Evolutionary conservation across 2,329 filamentous ascomycete species (phyloP).

Genomic region (Epichloe baconii): DNA sequence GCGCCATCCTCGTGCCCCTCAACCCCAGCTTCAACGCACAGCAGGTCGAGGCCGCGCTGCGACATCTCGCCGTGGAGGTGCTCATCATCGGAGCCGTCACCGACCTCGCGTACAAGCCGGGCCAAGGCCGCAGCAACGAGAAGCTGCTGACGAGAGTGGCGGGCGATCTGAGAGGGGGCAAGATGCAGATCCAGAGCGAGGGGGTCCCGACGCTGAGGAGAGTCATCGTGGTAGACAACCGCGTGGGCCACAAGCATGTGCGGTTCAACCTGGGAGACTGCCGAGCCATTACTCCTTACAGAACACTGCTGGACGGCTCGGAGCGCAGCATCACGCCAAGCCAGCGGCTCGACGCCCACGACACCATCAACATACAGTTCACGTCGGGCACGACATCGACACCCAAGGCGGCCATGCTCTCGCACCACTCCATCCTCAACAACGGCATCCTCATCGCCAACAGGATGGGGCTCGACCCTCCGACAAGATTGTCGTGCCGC

Average conservation of each 20-base stretch:
- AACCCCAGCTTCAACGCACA: conserved; percentile 77
- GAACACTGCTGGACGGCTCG: conserved; percentile 24
- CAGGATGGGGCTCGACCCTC: conserved; percentile 63
- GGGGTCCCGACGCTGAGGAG: conserved; percentile 56
- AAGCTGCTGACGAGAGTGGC: conserved; percentile 32
- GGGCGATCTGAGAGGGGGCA: conserved; percentile 22
- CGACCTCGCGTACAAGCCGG: conserved; percentile 57
- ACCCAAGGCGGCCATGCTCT: conserved; percentile 85
- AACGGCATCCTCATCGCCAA: conserved; percentile 77
- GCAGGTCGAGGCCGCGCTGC: conserved; percentile 68
- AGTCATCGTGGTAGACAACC: conserved; percentile 72
- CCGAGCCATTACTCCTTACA: conserved; percentile 32
- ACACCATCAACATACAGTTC: conserved; percentile 91
- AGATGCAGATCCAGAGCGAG: conserved; percentile 20
- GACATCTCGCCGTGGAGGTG: conserved; percentile 59
- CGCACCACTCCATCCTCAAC: conserved; percentile 78
- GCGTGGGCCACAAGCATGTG: conserved; percentile 31
- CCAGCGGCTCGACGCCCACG: conserved; percentile 39
- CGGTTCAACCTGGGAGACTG: conserved; percentile 30
- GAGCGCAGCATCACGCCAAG: conserved; percentile 27
- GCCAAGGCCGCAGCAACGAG: conserved; percentile 39
- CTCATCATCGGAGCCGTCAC: conserved; percentile 81
- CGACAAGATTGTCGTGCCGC: conserved; percentile 74
- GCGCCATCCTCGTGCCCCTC: conserved; percentile 84
- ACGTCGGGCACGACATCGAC: conserved; percentile 87